These are phyloP conservation scores for Ampelomyces quisqualis DNA, from an alignment of 2,329 filamentous ascomycete genomes.

Conservation along the genomic window DNA sequence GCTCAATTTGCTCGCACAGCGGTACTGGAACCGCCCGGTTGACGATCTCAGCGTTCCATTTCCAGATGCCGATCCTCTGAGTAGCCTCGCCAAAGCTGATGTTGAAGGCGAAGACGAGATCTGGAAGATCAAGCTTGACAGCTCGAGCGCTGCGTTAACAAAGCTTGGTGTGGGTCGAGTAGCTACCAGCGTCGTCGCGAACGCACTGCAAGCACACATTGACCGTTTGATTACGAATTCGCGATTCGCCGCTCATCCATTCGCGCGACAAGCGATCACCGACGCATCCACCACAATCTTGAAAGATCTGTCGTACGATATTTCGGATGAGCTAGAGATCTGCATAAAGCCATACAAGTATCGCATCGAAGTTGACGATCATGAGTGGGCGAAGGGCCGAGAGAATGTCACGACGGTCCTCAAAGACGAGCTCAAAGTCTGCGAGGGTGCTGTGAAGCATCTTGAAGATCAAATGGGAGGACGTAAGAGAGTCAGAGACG, in stretches of 20 bases:
- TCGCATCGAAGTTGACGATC: slow-evolving; percentile 89
- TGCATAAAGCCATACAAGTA: slow-evolving; percentile 99
- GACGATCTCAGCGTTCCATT: slow-evolving; percentile 71
- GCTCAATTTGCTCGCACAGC: slow-evolving; percentile 84
- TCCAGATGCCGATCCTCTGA: slow-evolving; percentile 70
- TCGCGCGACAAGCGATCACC: slow-evolving; percentile 87
- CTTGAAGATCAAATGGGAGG: slow-evolving; percentile 80
- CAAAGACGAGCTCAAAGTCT: slow-evolving; percentile 84
- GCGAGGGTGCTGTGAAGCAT: slow-evolving; percentile 72
- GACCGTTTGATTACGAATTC: slow-evolving; percentile 76
- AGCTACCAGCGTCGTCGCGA: slow-evolving; percentile 87
- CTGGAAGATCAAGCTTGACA: slow-evolving; percentile 93
- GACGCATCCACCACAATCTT: slow-evolving; percentile 88
- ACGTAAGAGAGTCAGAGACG: slow-evolving; percentile 81
- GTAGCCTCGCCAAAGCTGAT: slow-evolving; percentile 79
- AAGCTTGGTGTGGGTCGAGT: slow-evolving; percentile 92
- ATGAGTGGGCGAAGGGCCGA: slow-evolving; percentile 82
- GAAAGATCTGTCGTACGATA: slow-evolving; percentile 94
- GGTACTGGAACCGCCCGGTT: slow-evolving; percentile 97
- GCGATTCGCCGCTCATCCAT: slow-evolving; percentile 86
- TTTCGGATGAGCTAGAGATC: slow-evolving; percentile 96
- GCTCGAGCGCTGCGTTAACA: slow-evolving; percentile 83
- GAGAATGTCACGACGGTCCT: slow-evolving; percentile 79
- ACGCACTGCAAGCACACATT: slow-evolving; percentile 81
- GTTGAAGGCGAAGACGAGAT: slow-evolving; percentile 70